These are phyloP conservation scores for Paracamarosporium sp. DNA, from an alignment of 2,329 filamentous ascomycete species.

Conservation along the genomic window DNA sequence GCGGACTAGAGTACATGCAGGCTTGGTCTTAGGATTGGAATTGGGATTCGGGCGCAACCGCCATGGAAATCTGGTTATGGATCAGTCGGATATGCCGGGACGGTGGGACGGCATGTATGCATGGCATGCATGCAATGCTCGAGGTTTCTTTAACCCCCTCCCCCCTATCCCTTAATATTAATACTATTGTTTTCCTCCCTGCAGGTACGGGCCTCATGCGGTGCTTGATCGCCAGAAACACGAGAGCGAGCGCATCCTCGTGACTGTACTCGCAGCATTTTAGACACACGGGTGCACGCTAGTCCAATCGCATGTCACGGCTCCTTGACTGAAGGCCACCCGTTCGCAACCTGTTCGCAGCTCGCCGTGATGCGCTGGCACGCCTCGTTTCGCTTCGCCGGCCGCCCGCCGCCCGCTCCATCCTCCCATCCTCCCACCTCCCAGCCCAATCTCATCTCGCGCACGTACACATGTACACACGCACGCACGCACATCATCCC, in stretches of 20 bases:
- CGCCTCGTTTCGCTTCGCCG: no score
- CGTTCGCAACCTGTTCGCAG: not conserved
- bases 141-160: conserved; percentile 8
- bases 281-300: no score
- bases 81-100: not conserved
- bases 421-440: not conserved
- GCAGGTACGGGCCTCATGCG: not conserved
- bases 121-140: not conserved
- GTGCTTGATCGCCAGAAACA: no score
- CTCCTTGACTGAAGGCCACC: not conserved
- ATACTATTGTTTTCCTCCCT: conserved; percentile 8
- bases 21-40: not conserved
- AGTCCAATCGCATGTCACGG: no score
- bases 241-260: no score
- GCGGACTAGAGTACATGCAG: not conserved
- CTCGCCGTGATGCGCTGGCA: not conserved
- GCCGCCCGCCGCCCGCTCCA: no score
- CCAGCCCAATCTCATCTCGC: not conserved
- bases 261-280: no score
- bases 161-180: conserved; percentile 11
- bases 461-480: no score
- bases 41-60: no score
- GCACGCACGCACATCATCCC: no score
- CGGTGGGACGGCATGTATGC: conserved; percentile 7
- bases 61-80: not conserved